A percentile compares a stretch with the other conserved stretches of the same genome.
Conservation (phyloP, 176 grass and related monocot genomes). For the Thalia dealbata region DNA sequence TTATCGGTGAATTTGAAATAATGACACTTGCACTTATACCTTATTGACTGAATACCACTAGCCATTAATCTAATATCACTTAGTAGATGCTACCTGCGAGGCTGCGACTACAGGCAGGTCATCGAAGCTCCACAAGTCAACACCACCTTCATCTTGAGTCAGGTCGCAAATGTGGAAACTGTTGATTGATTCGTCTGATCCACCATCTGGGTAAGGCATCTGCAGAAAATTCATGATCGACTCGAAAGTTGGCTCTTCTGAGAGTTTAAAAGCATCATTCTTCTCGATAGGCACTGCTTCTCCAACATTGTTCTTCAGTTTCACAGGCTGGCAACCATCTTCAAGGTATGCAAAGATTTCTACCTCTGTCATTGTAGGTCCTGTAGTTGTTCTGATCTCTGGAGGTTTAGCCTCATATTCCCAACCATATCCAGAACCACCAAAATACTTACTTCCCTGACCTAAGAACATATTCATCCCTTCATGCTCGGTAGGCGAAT, state of each 20-base stretch:
- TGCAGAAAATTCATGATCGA: conserved; percentile 41
- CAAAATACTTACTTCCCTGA: conserved; percentile 45
- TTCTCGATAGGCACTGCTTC: conserved; percentile 27
- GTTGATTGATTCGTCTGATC: conserved; percentile 41
- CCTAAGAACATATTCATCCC: conserved; percentile 39
- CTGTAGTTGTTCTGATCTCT: conserved; percentile 33
- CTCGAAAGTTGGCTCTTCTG: conserved; percentile 35
- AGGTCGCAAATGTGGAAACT: conserved; percentile 26
- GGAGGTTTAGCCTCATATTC: conserved; percentile 34
- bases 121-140: conserved; percentile 44
- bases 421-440: conserved; percentile 38
- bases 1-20: neutral
- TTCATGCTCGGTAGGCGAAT: conserved; percentile 11
- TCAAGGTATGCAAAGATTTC: conserved; percentile 25
- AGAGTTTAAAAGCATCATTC: conserved; percentile 14
- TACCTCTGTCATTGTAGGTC: conserved; percentile 20
- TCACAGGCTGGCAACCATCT: conserved; percentile 25
- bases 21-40: conserved; percentile 12
- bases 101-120: conserved; percentile 43
- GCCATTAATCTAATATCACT: conserved; percentile 9
- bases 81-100: conserved; percentile 39
- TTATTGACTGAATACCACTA: conserved; percentile 4
- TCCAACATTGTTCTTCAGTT: conserved; percentile 40
- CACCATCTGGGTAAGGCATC: conserved; percentile 30
- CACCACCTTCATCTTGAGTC: conserved; percentile 19